Conservation (phyloP, 1,284 basidiomycete genomes). For the Fomitopsis pinicola region DNA sequence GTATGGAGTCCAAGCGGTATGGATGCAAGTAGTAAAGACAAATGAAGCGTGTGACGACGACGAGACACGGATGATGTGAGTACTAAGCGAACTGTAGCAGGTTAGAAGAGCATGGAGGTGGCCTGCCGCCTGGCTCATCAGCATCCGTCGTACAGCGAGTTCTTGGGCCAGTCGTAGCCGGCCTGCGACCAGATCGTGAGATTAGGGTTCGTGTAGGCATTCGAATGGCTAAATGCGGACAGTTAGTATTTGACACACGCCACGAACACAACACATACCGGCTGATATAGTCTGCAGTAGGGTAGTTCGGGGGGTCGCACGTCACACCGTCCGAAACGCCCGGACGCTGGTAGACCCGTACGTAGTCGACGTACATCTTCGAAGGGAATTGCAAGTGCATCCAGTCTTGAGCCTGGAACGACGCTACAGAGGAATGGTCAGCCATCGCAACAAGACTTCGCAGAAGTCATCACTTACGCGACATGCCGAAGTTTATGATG, state of each 20-base stretch:
- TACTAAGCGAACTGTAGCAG: neutral
- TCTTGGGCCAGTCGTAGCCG: constrained; percentile 66
- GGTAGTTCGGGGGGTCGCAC: constrained; percentile 60
- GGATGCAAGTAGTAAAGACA: constrained; percentile 4
- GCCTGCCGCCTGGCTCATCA: constrained; percentile 23
- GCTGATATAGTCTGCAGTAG: constrained; percentile 47
- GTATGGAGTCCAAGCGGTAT: constrained; percentile 6
- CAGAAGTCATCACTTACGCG: constrained; percentile 47
- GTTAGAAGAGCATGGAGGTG: neutral
- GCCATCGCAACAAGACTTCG: neutral
- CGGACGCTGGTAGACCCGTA: constrained; percentile 72
- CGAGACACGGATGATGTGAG: neutral
- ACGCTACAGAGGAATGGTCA: constrained; percentile 28
- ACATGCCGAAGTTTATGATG: constrained; percentile 71
- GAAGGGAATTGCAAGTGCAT: constrained; percentile 63
- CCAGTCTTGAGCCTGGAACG: constrained; percentile 68
- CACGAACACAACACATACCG: constrained; percentile 20
- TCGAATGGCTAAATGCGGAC: constrained; percentile 48
- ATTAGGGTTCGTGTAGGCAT: constrained; percentile 68
- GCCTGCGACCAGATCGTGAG: constrained; percentile 71
- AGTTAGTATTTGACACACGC: neutral
- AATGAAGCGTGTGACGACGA: constrained; percentile 3
- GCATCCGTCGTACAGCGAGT: constrained; percentile 50
- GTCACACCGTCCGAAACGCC: constrained; percentile 52
- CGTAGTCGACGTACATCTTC: constrained; percentile 72